Evolutionary conservation across 176 grass and related monocot genomes (phyloP).

Genomic region (Raddia distichophylla): DNA sequence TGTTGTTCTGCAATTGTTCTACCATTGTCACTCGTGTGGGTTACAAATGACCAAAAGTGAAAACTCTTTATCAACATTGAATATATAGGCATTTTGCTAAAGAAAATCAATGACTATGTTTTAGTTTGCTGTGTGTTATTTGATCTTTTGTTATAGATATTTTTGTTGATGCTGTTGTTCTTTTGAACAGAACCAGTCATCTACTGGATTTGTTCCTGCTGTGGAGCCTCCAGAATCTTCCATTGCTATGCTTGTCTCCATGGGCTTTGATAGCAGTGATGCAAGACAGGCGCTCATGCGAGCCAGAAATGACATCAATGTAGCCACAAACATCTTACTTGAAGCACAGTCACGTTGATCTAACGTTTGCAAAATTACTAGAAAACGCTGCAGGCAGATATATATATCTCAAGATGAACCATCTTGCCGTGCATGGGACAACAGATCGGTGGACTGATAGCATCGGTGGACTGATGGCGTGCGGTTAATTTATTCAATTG

Average conservation of each 20-base stretch:
- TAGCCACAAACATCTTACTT: constrained; percentile 91
- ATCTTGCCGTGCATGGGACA: not conserved
- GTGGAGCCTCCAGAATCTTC: constrained; percentile 86
- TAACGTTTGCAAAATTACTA: constrained; percentile 11
- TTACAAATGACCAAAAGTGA: not conserved
- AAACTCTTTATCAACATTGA: constrained; percentile 1
- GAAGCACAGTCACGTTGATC: constrained; percentile 74
- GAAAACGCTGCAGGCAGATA: constrained; percentile 6
- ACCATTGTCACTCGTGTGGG: not conserved
- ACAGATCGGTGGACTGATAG: not conserved
- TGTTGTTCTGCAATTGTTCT: constrained; percentile 21
- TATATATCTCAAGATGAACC: constrained; percentile 32
- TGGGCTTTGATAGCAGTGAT: constrained; percentile 85
- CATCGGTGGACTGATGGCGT: not conserved
- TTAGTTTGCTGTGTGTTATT: not conserved
- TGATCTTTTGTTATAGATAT: no score
- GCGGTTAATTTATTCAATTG: constrained; percentile 15
- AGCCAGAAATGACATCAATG: constrained; percentile 87
- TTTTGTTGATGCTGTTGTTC: constrained; percentile 18
- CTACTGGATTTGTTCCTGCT: constrained; percentile 42
- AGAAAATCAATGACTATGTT: constrained; percentile 26
- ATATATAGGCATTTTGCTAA: constrained; percentile 9
- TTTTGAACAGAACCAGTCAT: constrained; percentile 48
- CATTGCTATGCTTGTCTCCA: constrained; percentile 77
- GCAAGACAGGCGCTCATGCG: constrained; percentile 80